Evolutionary conservation across 1,139 yeast genomes (phyloP), one percentile per base, ranked within the genome.

Genomic region (Kodamaea plutei): DNA sequence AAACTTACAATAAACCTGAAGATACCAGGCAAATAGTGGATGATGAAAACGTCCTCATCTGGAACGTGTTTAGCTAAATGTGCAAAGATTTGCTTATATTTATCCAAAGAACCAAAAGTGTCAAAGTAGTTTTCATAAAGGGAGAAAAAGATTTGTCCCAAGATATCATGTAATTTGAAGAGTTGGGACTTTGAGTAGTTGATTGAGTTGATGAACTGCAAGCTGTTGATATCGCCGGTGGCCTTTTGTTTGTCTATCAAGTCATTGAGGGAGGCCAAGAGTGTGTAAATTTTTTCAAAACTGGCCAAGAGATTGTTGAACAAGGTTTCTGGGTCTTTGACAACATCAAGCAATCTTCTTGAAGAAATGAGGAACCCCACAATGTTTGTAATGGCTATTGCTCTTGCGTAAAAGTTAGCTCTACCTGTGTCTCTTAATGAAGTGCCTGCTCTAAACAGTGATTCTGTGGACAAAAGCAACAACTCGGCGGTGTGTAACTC

Each of bases 301-400:
- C 87, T 72, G 21, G 57, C 56, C 23, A 84, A 41, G 1, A 78
- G 46, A 24, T 62, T 67, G 2, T 58, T 57, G 14, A 61, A 56
- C 15, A 73, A 51, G 2, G 52, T 2, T 32, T 24, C 4, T 41
- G 38, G 5, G 35, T 39, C 37, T 26, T 45, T 5, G 33, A 33
- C 19, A 34, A 44, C 28, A 54, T 47, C 40, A 36, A 45, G 37
- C 47, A 52, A 52, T 37, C 51, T 67, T 48, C 48, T 41, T n/a
- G 48, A 42, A 2, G 60, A 38, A 16, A 78, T 54, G 23, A 79
- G 57, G 48, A 69, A 84, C 6, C 84, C 77, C 15, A 80, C 65
- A 21, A 85, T 76, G 44, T 83, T 84, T 29, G 89, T 56, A 13
- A 88, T 77, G 44, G 76, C 82, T 47, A 78, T 82, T 31, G 79